phyloP scores from a whole-genome alignment of 345 rosid genomes.

The Syzygium aromaticum region DNA sequence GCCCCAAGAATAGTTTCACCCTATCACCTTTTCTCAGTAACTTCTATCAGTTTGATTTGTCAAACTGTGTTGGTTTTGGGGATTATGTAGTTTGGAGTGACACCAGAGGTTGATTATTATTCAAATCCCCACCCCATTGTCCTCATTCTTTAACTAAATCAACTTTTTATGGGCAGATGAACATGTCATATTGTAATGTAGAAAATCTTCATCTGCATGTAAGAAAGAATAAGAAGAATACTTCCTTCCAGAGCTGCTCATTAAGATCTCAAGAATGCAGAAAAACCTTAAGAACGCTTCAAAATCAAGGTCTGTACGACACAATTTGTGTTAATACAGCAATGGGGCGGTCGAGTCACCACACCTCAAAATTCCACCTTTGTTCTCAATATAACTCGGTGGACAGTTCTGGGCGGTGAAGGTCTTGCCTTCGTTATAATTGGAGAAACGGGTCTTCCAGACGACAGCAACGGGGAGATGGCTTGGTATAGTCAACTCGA shows the following conservation, averaged over 20 bases:
- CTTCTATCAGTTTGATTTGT: too few relatives aligned
- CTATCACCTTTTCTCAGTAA: too few relatives aligned
- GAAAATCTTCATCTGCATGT: neutral
- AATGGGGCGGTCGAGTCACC: neutral
- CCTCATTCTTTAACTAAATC: too few relatives aligned
- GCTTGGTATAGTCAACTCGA: conserved; percentile 51
- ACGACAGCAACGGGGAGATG: conserved; percentile 48
- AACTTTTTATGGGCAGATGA: too few relatives aligned
- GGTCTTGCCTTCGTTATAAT: conserved; percentile 71
- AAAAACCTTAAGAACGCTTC: neutral
- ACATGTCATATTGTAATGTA: too few relatives aligned
- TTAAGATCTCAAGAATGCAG: neutral
- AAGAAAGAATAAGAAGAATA: neutral
- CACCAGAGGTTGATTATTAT: too few relatives aligned
- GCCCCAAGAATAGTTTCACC: too few relatives aligned
- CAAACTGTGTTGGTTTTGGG: too few relatives aligned
- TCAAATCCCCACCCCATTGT: too few relatives aligned
- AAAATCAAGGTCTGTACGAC: neutral
- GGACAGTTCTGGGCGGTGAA: conserved; percentile 45
- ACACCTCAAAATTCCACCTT: conserved; percentile 54
- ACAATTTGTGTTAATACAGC: neutral
- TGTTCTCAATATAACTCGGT: conserved; percentile 26
- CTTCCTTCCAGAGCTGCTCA: neutral
- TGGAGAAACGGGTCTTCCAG: conserved; percentile 10
- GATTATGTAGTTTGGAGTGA: too few relatives aligned